Percentiles rank a stretch among this genome's conserved stretches.
Evolutionary conservation across 768 basidiomycete species (phyloP).

Genomic region (Ramaria rubella): DNA sequence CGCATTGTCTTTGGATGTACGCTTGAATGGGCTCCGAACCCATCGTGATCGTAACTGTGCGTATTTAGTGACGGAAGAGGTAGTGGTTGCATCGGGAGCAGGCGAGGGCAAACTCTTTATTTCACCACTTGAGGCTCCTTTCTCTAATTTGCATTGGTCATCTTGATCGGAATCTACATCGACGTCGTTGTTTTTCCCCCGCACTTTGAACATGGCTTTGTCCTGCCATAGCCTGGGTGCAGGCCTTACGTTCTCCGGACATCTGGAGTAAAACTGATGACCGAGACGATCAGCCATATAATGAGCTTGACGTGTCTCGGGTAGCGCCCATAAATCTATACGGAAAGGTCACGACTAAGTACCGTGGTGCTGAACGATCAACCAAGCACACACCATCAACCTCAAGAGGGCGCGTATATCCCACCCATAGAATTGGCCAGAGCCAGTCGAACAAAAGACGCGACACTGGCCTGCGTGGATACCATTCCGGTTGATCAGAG

Average conservation of each 20-base stretch:
- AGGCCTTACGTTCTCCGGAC: conserved; percentile 43
- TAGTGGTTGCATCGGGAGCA: not conserved
- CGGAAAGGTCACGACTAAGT: not conserved
- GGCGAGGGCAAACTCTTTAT: not conserved
- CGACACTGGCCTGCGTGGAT: conserved; percentile 33
- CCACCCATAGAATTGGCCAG: conserved; percentile 46
- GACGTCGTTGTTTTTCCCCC: conserved; percentile 12
- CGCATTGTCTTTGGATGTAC: conserved; percentile 5
- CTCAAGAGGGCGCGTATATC: conserved; percentile 51
- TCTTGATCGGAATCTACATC: conserved; percentile 6
- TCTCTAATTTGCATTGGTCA: conserved; percentile 13
- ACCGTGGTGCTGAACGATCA: not conserved
- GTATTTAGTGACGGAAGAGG: not conserved
- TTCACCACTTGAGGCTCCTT: not conserved
- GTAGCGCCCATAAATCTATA: conserved; percentile 51
- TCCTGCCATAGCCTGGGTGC: conserved; percentile 14
- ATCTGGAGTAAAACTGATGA: conserved; percentile 41
- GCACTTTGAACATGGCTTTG: not conserved
- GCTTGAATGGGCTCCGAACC: not conserved
- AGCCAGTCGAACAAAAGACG: conserved; percentile 49
- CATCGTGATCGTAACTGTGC: not conserved
- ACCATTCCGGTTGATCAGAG: not conserved
- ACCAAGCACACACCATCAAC: conserved; percentile 38
- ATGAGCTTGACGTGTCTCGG: conserved; percentile 30
- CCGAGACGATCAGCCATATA: conserved; percentile 38